phyloP scores from a whole-genome alignment of 176 grass and related monocot species.

The Chrysopogon serrulatus region DNA sequence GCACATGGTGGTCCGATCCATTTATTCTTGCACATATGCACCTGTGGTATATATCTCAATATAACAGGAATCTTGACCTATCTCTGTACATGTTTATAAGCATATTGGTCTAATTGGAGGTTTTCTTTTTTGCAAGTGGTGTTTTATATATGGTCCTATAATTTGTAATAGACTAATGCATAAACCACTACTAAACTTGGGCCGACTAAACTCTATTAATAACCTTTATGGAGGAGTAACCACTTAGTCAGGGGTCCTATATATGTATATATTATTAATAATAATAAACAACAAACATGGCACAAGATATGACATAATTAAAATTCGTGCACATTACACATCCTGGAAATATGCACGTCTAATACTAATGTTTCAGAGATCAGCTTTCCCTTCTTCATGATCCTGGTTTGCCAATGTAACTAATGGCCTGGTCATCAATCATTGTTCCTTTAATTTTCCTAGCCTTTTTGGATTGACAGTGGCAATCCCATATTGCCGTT shows the following conservation, averaged over 20 bases:
- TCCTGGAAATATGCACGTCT: neutral
- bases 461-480: slow-evolving; percentile 11
- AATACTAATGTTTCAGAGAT: neutral
- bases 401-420: neutral
- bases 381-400: neutral
- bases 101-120: neutral
- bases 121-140: neutral
- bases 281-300: neutral
- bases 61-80: neutral
- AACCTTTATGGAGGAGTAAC: neutral
- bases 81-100: neutral
- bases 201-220: neutral
- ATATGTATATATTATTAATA: neutral
- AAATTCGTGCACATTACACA: neutral
- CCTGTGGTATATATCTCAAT: neutral
- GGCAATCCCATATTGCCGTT: neutral
- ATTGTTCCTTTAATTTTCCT: neutral
- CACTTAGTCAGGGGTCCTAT: neutral
- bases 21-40: neutral
- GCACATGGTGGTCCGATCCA: neutral
- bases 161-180: neutral
- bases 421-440: neutral
- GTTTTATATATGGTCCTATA: neutral
- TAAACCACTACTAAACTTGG: neutral
- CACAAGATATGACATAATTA: neutral